These are phyloP conservation scores for Cardamine occulta DNA, from an alignment of 345 rosid genomes.

Conservation along the genomic window DNA sequence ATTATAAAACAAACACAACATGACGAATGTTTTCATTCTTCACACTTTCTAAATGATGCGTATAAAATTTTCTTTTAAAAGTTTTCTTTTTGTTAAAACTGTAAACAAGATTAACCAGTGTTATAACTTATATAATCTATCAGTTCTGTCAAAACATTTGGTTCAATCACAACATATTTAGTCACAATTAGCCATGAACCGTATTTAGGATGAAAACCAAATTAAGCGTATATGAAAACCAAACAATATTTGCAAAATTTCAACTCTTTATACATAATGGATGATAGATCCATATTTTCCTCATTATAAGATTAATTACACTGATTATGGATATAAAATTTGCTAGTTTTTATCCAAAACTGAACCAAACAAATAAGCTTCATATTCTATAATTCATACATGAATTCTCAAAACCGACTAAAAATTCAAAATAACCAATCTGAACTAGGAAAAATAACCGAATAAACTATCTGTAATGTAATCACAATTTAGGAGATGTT, in stretches of 20 bases:
- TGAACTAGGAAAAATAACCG: slow-evolving; percentile 1
- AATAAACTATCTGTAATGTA: neutral
- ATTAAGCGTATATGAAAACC: neutral
- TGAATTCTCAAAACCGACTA: neutral
- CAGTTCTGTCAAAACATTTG: neutral
- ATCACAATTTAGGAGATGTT: neutral
- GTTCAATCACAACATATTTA: neutral
- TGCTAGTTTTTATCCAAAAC: neutral
- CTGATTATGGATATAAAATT: neutral
- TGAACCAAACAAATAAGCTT: neutral
- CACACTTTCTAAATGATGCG: slow-evolving; percentile 29
- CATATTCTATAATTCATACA: neutral
- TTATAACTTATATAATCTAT: neutral
- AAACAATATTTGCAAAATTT: neutral
- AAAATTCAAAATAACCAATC: slow-evolving; percentile 6
- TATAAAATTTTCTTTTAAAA: neutral
- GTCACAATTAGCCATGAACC: neutral
- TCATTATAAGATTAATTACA: neutral
- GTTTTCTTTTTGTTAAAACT: neutral
- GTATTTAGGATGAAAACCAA: neutral
- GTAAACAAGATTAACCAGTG: neutral
- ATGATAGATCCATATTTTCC: neutral
- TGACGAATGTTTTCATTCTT: slow-evolving; percentile 9
- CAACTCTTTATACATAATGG: neutral
- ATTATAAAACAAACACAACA: slow-evolving; percentile 10